Base-by-base conservation (phyloP, 2,329 filamentous ascomycete genomes). In the Tolypocladium endophyticum region DNA sequence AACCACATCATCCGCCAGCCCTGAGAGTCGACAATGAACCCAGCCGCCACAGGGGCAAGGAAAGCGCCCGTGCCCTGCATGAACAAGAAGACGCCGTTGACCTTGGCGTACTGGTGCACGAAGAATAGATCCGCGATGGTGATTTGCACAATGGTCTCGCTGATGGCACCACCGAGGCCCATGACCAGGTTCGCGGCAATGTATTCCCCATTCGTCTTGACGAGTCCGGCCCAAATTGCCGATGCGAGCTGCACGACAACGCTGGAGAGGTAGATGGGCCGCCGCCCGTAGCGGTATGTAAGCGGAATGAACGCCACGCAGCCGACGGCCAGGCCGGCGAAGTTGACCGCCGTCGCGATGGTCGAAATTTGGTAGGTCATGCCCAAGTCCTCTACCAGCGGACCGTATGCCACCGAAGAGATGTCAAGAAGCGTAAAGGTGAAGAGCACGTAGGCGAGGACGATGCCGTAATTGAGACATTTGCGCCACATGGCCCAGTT, bases 1-100 rank as follows among this genome's bases (percentile, higher is more conserved):
- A 68, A 71, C 59, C 80, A 77, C 4, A 83, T 77, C 68, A 69
- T 70, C 0, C 69, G 66, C 70, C 69, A 72, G 0, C 68, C 68
- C 53, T 70, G 62, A 3, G 20, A 47, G 4, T 60, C 62, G 1
- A 64, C 61, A 0, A 69, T 63, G 20, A 67, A 66, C 1, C 72
- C 71, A 3, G 71, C 65, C 5, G 69, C 69, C 18, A 73, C 61
- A 2, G 70, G 69, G 0, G 63, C 65, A 7, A 73, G 64, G 25
- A 68, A 71, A 1, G 68, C 65, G 7, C 69, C 71, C 2, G 64
- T 61, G 39, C 67, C 67, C 6, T 65, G 66, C 18, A 63, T 56
- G 6, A 71, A 76, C 3, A 55, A 36, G 23, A 25, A 55, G 23
- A 38, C 6, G 11, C 33, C 36, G 60, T 82, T 83, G 74, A 78